Conservation (phyloP, 2,329 filamentous ascomycete species). For the Trichoderma atroviride region DNA sequence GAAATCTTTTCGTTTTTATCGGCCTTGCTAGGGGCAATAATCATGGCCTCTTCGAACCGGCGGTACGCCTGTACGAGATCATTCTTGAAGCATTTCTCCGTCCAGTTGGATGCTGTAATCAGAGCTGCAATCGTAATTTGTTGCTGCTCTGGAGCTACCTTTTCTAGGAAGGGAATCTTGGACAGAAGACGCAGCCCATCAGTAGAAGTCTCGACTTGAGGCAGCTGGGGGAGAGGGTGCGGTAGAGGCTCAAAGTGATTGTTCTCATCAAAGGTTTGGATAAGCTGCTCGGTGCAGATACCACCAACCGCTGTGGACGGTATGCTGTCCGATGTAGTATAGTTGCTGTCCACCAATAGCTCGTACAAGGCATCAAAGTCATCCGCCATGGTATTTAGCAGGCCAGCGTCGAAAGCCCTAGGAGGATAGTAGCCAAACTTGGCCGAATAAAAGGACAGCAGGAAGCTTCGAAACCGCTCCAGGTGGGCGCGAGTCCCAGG, state of each 20-base stretch:
- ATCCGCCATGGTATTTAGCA: slow-evolving; percentile 63
- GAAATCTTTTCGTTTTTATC: slow-evolving; percentile 58
- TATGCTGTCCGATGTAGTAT: slow-evolving; percentile 52
- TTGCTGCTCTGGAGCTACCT: slow-evolving; percentile 51
- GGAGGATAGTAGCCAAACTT: slow-evolving; percentile 76
- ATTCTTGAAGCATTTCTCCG: slow-evolving; percentile 47
- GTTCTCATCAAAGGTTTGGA: slow-evolving; percentile 66
- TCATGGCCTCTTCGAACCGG: slow-evolving; percentile 66
- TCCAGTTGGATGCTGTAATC: slow-evolving; percentile 53
- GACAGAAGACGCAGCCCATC: slow-evolving; percentile 40
- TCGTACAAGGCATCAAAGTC: slow-evolving; percentile 75
- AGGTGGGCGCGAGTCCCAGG: slow-evolving; percentile 65
- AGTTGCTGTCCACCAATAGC: slow-evolving; percentile 66
- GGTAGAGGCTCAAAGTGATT: slow-evolving; percentile 62
- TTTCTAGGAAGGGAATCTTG: slow-evolving; percentile 48
- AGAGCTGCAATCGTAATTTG: slow-evolving; percentile 57
- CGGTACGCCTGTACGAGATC: slow-evolving; percentile 69
- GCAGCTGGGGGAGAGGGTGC: slow-evolving; percentile 69
- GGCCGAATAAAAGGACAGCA: slow-evolving; percentile 66
- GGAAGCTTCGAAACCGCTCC: slow-evolving; percentile 70
- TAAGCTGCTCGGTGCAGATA: slow-evolving; percentile 69
- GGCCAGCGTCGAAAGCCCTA: slow-evolving; percentile 44
- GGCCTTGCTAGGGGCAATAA: slow-evolving; percentile 52
- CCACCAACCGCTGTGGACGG: slow-evolving; percentile 63
- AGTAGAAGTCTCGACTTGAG: slow-evolving; percentile 44